Conservation (phyloP, 2,329 filamentous ascomycete species). For the Fusarium phyllophilum region DNA sequence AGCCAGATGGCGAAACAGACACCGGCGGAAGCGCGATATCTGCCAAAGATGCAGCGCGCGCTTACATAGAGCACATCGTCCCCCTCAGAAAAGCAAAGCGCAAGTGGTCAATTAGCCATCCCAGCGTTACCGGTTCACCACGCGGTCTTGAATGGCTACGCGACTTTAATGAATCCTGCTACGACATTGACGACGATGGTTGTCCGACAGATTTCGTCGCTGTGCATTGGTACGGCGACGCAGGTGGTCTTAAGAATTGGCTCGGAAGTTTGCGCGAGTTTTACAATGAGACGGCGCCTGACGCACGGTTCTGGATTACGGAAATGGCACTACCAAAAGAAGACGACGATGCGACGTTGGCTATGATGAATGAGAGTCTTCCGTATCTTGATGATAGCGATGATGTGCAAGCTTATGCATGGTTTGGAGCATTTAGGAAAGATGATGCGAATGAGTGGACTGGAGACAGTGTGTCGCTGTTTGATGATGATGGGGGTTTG, state of each 20-base stretch:
- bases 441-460: slow-evolving; percentile 54
- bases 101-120: slow-evolving; percentile 54
- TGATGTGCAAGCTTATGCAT: slow-evolving; percentile 52
- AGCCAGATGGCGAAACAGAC: slow-evolving; percentile 53
- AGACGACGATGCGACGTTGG: slow-evolving; percentile 47
- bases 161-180: slow-evolving; percentile 54
- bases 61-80: slow-evolving; percentile 51
- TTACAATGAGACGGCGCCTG: slow-evolving; percentile 45
- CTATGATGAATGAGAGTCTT: slow-evolving; percentile 55
- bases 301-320: slow-evolving; percentile 51
- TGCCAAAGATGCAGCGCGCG: slow-evolving; percentile 51
- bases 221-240: slow-evolving; percentile 56
- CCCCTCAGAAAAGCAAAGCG: slow-evolving; percentile 46
- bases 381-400: slow-evolving; percentile 48
- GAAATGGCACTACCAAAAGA: slow-evolving; percentile 53
- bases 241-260: slow-evolving; percentile 50
- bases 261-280: slow-evolving; percentile 49
- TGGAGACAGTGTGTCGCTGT: slow-evolving; percentile 51
- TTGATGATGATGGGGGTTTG: slow-evolving; percentile 51
- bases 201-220: slow-evolving; percentile 55
- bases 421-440: slow-evolving; percentile 54
- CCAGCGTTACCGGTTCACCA: slow-evolving; percentile 53
- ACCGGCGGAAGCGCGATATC: slow-evolving; percentile 53
- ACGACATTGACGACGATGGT: slow-evolving; percentile 50
- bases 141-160: slow-evolving; percentile 53